These are phyloP conservation scores for Fusarium gaditjirri DNA, from an alignment of 2,329 filamentous ascomycete genomes.

Conservation along the genomic window DNA sequence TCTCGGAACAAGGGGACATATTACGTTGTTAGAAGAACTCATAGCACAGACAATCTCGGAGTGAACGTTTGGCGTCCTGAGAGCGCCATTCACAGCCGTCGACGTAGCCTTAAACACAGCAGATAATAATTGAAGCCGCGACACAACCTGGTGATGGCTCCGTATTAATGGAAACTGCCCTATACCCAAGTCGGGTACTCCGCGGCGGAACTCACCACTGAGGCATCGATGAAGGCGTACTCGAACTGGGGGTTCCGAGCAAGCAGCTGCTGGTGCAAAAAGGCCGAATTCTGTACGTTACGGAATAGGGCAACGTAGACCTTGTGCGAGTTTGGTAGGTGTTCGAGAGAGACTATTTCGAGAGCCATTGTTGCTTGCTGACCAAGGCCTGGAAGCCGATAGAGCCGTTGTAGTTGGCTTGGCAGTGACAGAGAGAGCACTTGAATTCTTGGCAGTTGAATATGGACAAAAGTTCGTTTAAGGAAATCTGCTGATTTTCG, in stretches of 20 bases:
- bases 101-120: constrained; percentile 83
- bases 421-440: not conserved
- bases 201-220: constrained; percentile 65
- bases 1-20: not conserved
- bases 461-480: constrained; percentile 8
- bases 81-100: constrained; percentile 66
- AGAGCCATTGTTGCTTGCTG: constrained; percentile 58
- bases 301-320: constrained; percentile 81
- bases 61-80: constrained; percentile 87
- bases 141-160: constrained; percentile 67
- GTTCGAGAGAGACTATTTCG: constrained; percentile 77
- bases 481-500: constrained; percentile 4
- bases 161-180: constrained; percentile 16
- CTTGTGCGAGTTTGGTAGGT: constrained; percentile 74
- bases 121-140: constrained; percentile 76
- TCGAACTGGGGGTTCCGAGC: constrained; percentile 86
- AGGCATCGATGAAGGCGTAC: constrained; percentile 93
- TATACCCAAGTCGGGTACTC: constrained; percentile 21
- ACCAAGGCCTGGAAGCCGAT: constrained; percentile 5
- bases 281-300: constrained; percentile 79
- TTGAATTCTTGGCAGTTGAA: not conserved
- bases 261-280: constrained; percentile 85
- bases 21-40: constrained; percentile 84
- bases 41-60: constrained; percentile 87
- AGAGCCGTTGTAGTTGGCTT: constrained; percentile 7